phyloP scores from a whole-genome alignment of 2,329 filamentous ascomycete species.

The Simplicillium sp. region DNA sequence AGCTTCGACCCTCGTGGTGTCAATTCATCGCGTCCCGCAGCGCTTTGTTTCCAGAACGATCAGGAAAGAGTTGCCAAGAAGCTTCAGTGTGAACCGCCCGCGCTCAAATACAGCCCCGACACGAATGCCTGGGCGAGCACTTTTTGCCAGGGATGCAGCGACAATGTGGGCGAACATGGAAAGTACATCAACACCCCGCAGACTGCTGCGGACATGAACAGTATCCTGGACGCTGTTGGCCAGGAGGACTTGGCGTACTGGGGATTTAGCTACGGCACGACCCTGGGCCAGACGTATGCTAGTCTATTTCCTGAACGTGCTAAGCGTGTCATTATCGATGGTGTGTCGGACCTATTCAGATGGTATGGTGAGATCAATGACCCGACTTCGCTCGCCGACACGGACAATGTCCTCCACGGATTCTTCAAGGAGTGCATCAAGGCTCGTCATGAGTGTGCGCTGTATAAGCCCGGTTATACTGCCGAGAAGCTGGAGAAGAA shows the following conservation, averaged over 20 bases:
- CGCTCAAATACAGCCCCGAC: conserved; percentile 20
- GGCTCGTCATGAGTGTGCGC: conserved; percentile 34
- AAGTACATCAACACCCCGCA: conserved; percentile 38
- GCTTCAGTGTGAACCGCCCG: conserved; percentile 10
- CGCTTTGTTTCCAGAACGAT: conserved; percentile 27
- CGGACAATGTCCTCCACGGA: conserved; percentile 18
- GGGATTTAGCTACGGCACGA: conserved; percentile 32
- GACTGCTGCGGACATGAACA: conserved; percentile 41
- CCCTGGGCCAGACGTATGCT: conserved; percentile 30
- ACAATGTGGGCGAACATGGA: conserved; percentile 34
- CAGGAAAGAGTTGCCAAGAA: conserved; percentile 19
- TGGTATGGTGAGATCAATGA: conserved; percentile 19
- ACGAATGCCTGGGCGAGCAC: conserved; percentile 30
- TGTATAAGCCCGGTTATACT: conserved; percentile 25
- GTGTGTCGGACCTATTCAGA: conserved; percentile 21
- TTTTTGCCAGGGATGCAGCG: conserved; percentile 27
- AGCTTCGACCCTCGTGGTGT: conserved; percentile 39
- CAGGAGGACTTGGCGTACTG: conserved; percentile 25
- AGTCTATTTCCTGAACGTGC: conserved; percentile 24
- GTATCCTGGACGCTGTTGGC: conserved; percentile 31
- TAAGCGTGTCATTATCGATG: conserved; percentile 24
- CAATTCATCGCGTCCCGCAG: conserved; percentile 16
- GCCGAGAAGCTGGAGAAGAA: conserved; percentile 21
- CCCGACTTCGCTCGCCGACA: conserved; percentile 17
- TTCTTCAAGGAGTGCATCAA: conserved; percentile 25